phyloP scores from a whole-genome alignment of 768 basidiomycete species.

The Coprinopsis strossmayeri region DNA sequence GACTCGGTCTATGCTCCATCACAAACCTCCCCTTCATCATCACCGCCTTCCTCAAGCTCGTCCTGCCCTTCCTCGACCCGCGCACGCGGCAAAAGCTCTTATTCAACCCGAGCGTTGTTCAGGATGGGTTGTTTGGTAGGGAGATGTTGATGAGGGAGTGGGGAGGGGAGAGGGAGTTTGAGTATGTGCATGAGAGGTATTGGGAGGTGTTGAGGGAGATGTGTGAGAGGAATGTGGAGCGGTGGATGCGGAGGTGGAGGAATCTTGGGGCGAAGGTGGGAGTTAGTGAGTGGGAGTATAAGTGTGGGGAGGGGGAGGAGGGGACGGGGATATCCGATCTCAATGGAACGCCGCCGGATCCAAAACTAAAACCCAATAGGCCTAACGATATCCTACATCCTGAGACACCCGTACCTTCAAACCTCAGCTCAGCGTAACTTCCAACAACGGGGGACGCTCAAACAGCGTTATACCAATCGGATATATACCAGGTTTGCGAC shows the following conservation, averaged over 20 bases:
- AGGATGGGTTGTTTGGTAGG: slow-evolving; percentile 60
- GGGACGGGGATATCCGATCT: not conserved
- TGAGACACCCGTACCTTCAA: too few species aligned
- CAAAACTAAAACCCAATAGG: too few species aligned
- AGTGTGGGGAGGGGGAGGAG: slow-evolving; percentile 20
- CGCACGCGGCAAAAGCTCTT: slow-evolving; percentile 68
- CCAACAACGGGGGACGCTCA: too few species aligned
- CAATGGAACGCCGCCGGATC: too few species aligned
- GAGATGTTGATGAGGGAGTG: slow-evolving; percentile 65
- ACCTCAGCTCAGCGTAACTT: too few species aligned
- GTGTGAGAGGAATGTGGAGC: slow-evolving; percentile 42
- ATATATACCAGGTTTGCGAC: too few species aligned
- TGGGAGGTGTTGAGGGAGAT: slow-evolving; percentile 60
- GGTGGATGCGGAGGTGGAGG: slow-evolving; percentile 58
- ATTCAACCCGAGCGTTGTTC: slow-evolving; percentile 63
- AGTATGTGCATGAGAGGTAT: slow-evolving; percentile 69
- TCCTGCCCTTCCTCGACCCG: slow-evolving; percentile 80
- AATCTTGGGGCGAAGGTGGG: slow-evolving; percentile 64
- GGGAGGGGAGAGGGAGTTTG: slow-evolving; percentile 61
- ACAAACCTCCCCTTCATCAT: slow-evolving; percentile 78
- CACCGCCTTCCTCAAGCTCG: slow-evolving; percentile 69
- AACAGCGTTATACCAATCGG: too few species aligned
- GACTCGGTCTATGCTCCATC: slow-evolving; percentile 69
- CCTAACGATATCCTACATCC: too few species aligned
- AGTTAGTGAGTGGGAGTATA: slow-evolving; percentile 75